Conservation (phyloP, 305 asterid genomes). For the Ruellia speciosa region DNA sequence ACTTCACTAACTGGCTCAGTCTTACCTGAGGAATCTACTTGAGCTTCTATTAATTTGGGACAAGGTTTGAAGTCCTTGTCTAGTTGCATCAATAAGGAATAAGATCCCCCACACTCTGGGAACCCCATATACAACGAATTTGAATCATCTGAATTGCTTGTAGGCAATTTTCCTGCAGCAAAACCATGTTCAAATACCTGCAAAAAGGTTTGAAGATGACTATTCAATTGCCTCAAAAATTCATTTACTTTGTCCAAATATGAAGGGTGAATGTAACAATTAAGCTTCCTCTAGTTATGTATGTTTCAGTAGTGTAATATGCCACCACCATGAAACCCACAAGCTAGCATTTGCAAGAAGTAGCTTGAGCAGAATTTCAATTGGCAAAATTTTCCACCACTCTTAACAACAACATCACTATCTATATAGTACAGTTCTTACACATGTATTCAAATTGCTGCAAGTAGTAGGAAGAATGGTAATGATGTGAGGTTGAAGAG, state of each 20-base stretch:
- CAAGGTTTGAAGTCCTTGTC: conserved; percentile 86
- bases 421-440: too few species aligned
- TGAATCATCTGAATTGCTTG: conserved; percentile 58
- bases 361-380: conserved; percentile 13
- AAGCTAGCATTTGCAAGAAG: conserved; percentile 6
- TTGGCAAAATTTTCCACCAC: conserved; percentile 14
- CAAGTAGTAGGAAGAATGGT: too few species aligned
- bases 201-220: conserved; percentile 22
- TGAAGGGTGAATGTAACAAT: conserved; percentile 1
- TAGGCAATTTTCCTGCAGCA: conserved; percentile 63
- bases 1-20: conserved; percentile 51
- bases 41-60: conserved; percentile 78
- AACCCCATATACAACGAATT: conserved; percentile 81
- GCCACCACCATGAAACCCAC: not conserved
- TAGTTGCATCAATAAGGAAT: conserved; percentile 84
- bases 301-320: not conserved
- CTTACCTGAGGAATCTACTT: conserved; percentile 53
- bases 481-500: too few species aligned
- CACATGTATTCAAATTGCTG: too few species aligned
- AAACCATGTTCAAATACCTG: conserved; percentile 92
- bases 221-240: conserved; percentile 14
- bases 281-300: not conserved
- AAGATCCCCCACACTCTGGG: conserved; percentile 88
- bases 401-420: conserved; percentile 1
- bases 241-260: conserved; percentile 7